A percentile compares a stretch with the other conserved stretches of the same genome.
These are phyloP conservation scores for Dipodascus geniculatus DNA, from an alignment of 805 yeast species.

Conservation along the genomic window DNA sequence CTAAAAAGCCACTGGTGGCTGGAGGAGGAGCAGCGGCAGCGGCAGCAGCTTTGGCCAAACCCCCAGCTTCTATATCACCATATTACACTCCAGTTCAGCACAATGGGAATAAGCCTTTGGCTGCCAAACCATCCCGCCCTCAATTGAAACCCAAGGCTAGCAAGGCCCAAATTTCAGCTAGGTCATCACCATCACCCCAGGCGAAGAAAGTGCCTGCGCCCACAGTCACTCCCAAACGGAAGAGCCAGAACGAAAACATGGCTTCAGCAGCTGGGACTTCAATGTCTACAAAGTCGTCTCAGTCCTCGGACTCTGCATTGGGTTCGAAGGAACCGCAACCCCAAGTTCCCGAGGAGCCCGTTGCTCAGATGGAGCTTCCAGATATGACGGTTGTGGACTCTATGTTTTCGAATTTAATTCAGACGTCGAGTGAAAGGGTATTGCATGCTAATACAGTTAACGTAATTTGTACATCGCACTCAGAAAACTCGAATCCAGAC, in stretches of 20 bases:
- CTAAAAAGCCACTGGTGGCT: background rate
- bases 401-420: constrained; percentile 36
- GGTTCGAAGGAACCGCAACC: constrained; percentile 7
- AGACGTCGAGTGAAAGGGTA: constrained; percentile 36
- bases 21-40: constrained; percentile 13
- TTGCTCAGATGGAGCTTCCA: constrained; percentile 27
- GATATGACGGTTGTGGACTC: constrained; percentile 36
- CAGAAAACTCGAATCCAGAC: constrained; percentile 9
- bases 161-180: background rate
- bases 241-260: background rate
- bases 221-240: background rate
- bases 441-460: constrained; percentile 32
- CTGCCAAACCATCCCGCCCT: constrained; percentile 4
- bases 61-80: constrained; percentile 9
- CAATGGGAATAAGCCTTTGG: background rate
- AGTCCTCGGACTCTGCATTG: no score
- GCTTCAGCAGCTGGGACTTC: background rate
- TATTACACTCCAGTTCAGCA: constrained; percentile 3
- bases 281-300: background rate
- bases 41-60: constrained; percentile 16
- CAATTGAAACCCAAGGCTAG: constrained; percentile 2
- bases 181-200: no score
- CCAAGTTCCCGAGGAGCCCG: constrained; percentile 21
- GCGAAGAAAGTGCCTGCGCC: no score
- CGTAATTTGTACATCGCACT: constrained; percentile 10